Evolutionary conservation across 495 filamentous ascomycete species (phyloP).

Genomic region (Copromyces sp.): DNA sequence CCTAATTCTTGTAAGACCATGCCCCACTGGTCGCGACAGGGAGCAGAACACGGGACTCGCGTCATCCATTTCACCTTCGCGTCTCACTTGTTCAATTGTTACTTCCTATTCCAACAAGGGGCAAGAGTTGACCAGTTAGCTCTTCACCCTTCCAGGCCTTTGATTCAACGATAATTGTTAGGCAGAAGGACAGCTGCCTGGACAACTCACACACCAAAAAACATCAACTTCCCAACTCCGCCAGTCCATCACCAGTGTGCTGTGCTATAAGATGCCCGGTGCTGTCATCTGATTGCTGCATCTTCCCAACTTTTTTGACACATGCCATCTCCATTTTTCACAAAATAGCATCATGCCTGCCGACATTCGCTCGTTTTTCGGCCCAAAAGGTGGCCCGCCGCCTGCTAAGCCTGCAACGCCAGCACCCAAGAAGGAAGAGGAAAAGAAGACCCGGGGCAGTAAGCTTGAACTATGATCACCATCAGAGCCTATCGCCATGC

Average conservation of each 20-base stretch:
- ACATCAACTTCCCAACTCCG: background rate
- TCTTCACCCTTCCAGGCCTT: background rate
- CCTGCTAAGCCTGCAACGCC: constrained; percentile 38
- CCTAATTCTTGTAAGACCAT: background rate
- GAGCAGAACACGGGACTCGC: background rate
- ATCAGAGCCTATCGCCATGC: background rate
- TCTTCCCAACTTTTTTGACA: background rate
- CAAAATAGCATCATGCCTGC: constrained; percentile 40
- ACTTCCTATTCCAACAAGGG: background rate
- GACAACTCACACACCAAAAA: background rate
- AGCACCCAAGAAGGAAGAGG: constrained; percentile 36
- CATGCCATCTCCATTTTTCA: background rate
- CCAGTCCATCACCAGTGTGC: background rate
- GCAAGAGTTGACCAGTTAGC: background rate
- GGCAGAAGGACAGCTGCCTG: background rate
- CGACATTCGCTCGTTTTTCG: constrained; percentile 78
- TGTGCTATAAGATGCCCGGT: background rate
- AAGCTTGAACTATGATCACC: constrained; percentile 2
- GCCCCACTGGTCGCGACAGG: background rate
- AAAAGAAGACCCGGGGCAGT: constrained; percentile 36
- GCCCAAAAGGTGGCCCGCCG: constrained; percentile 42
- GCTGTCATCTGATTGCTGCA: background rate
- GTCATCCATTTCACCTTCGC: background rate
- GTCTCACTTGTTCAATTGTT: background rate
- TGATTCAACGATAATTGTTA: background rate